Conservation (phyloP, 2,329 filamentous ascomycete species). For the Xylariaceae sp. region DNA sequence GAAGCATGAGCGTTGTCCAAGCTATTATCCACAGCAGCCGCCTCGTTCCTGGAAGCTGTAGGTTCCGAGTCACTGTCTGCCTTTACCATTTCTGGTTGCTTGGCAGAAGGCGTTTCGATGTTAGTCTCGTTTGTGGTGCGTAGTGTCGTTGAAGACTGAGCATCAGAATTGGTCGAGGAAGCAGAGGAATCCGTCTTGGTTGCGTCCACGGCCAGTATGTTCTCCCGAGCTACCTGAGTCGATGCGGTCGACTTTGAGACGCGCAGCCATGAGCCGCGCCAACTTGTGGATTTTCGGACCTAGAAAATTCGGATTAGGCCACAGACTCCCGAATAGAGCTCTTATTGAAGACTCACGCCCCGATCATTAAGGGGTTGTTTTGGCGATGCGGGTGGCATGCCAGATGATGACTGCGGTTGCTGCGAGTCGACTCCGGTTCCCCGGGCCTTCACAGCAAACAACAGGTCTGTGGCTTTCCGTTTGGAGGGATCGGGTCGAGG, state of each 20-base stretch:
- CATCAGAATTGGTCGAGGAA: slow-evolving; percentile 29
- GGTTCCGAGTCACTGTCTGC: slow-evolving; percentile 4
- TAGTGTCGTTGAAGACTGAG: slow-evolving; percentile 30
- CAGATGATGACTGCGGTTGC: slow-evolving; percentile 14
- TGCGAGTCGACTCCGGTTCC: slow-evolving; percentile 26
- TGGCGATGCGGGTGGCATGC: slow-evolving; percentile 22
- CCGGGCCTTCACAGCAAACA: slow-evolving; percentile 20
- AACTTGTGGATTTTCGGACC: slow-evolving; percentile 51
- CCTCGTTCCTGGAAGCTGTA: background rate
- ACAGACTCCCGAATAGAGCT: background rate
- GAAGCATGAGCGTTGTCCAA: slow-evolving; percentile 7
- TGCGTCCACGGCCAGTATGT: slow-evolving; percentile 52
- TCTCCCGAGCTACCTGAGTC: slow-evolving; percentile 56
- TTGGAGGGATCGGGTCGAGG: slow-evolving; percentile 34
- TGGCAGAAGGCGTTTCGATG: slow-evolving; percentile 15
- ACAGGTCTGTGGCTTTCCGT: slow-evolving; percentile 21
- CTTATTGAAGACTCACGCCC: slow-evolving; percentile 19
- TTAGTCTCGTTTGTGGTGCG: slow-evolving; percentile 31
- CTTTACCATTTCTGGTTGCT: slow-evolving; percentile 11
- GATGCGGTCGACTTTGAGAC: slow-evolving; percentile 53
- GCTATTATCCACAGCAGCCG: background rate
- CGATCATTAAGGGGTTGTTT: slow-evolving; percentile 18
- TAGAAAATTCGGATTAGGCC: slow-evolving; percentile 27
- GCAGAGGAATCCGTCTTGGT: slow-evolving; percentile 35
- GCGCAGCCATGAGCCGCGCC: slow-evolving; percentile 59